Evolutionary conservation across 148 eudicot genomes (phyloP).

Genomic region (Fagopyrum esculentum): DNA sequence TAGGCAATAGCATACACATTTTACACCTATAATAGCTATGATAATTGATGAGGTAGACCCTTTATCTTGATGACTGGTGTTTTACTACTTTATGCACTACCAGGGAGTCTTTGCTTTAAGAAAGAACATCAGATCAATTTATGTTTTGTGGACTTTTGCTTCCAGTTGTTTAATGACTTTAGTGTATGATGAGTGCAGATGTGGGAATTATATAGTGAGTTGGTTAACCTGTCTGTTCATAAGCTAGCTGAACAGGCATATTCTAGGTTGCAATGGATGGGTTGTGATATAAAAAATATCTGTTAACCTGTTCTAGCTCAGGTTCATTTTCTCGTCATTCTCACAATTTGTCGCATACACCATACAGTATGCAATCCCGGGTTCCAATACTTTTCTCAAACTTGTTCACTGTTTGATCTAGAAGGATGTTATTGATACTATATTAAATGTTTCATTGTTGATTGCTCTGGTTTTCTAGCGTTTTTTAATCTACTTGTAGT

Average conservation of each 20-base stretch:
- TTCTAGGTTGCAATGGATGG: not conserved
- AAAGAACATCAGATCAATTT: not conserved
- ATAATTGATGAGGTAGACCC: not conserved
- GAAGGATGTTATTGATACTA: too few relatives aligned
- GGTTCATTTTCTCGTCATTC: not conserved
- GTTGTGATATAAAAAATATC: not conserved
- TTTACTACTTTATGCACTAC: not conserved
- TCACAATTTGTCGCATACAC: not conserved
- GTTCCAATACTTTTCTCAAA: too few relatives aligned
- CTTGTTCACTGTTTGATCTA: too few relatives aligned
- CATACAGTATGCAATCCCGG: too few relatives aligned
- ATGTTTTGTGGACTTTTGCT: not conserved
- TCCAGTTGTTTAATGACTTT: not conserved
- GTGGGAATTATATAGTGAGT: not conserved
- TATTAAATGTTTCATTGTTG: too few relatives aligned
- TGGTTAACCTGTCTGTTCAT: not conserved
- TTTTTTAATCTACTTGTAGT: too few relatives aligned
- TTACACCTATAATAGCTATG: not conserved
- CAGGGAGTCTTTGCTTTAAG: not conserved
- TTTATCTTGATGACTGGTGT: not conserved
- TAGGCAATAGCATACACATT: not conserved
- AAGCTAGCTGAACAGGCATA: not conserved
- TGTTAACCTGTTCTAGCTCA: not conserved
- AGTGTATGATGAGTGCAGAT: not conserved
- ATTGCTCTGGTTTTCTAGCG: too few relatives aligned